Conservation (phyloP, 2,329 filamentous ascomycete genomes). For the Alternaria arborescens region DNA sequence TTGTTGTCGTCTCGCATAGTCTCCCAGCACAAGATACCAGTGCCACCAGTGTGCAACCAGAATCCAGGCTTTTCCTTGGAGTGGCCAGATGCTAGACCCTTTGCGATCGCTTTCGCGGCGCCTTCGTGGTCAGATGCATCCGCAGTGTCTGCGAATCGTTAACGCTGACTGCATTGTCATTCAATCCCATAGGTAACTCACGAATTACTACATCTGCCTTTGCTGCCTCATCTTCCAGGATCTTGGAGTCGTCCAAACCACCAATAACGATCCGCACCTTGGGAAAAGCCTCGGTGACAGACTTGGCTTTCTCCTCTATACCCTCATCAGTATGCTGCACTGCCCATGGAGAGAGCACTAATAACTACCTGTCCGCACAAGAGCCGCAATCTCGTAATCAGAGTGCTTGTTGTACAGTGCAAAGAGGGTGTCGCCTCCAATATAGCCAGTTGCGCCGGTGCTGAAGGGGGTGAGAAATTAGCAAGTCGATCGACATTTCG, state of each 20-base stretch:
- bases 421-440: slow-evolving; percentile 54
- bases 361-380: slow-evolving; percentile 49
- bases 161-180: background rate
- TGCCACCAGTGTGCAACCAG: slow-evolving; percentile 64
- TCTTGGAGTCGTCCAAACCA: slow-evolving; percentile 56
- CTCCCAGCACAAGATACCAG: slow-evolving; percentile 62
- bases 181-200: slow-evolving; percentile 4
- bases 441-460: slow-evolving; percentile 42
- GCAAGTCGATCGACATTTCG: background rate
- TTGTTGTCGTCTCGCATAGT: slow-evolving; percentile 55
- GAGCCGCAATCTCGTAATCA: slow-evolving; percentile 56
- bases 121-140: slow-evolving; percentile 41
- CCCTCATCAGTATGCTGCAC: background rate
- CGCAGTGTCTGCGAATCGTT: slow-evolving; percentile 30
- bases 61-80: slow-evolving; percentile 56
- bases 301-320: slow-evolving; percentile 54
- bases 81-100: slow-evolving; percentile 59
- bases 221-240: slow-evolving; percentile 58
- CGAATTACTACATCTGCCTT: slow-evolving; percentile 61
- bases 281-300: slow-evolving; percentile 56
- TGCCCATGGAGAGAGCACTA: background rate
- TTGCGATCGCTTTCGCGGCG: slow-evolving; percentile 58
- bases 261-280: slow-evolving; percentile 59
- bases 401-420: slow-evolving; percentile 55
- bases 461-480: slow-evolving; percentile 12